Evolutionary conservation across 2,329 filamentous ascomycete genomes (phyloP).

Genomic region (Ascochyta lentis): DNA sequence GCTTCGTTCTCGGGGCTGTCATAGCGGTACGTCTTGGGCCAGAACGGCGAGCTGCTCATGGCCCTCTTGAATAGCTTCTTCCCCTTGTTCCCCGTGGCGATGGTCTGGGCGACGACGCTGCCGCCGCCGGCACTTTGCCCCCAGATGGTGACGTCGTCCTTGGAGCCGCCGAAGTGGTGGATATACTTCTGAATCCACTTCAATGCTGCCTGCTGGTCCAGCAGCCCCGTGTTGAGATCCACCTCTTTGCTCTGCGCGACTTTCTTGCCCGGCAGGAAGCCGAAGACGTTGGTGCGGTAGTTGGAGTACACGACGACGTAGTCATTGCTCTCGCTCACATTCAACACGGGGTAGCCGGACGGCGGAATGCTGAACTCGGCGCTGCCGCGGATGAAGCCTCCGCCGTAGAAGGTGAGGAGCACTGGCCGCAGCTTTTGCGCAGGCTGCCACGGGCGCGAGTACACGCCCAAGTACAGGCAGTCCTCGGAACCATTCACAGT

Average conservation of each 20-base stretch:
- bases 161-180: conserved; percentile 61
- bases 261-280: conserved; percentile 60
- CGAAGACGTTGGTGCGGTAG: conserved; percentile 65
- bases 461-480: conserved; percentile 67
- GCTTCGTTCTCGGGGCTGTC: conserved; percentile 59
- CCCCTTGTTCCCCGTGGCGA: conserved; percentile 55
- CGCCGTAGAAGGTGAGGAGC: conserved; percentile 67
- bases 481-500: conserved; percentile 65
- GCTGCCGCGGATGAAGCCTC: conserved; percentile 65
- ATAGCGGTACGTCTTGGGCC: conserved; percentile 65
- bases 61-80: conserved; percentile 59
- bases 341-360: conserved; percentile 64
- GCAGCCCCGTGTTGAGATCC: conserved; percentile 60
- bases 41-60: conserved; percentile 62
- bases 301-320: conserved; percentile 61
- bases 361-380: conserved; percentile 64
- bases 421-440: conserved; percentile 59
- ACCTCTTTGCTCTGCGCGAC: conserved; percentile 53
- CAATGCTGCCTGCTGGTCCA: conserved; percentile 61
- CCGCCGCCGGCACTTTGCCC: conserved; percentile 65
- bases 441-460: conserved; percentile 62
- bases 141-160: conserved; percentile 59
- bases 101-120: conserved; percentile 60
- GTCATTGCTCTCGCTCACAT: conserved; percentile 60
- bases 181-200: conserved; percentile 63